phyloP scores from a whole-genome alignment of 306 rosid species.

The Trifolium subterraneum region DNA sequence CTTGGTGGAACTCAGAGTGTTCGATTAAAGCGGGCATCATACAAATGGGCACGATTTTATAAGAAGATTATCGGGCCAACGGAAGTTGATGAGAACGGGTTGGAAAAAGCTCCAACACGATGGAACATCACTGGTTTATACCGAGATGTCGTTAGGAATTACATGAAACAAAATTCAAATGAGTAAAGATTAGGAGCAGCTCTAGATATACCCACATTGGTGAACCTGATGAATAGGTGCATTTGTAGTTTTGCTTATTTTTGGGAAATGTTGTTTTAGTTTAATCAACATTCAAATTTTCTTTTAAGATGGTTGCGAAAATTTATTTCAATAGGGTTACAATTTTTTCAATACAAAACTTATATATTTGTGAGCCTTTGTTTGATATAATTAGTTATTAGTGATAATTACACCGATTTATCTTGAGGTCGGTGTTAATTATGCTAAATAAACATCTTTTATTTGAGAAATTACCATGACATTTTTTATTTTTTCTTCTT shows the following conservation, averaged over 20 bases:
- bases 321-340: neutral
- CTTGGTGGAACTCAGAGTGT: slow-evolving; percentile 62
- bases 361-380: neutral
- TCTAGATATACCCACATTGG: neutral
- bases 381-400: neutral
- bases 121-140: slow-evolving; percentile 50
- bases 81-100: slow-evolving; percentile 39
- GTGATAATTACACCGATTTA: neutral
- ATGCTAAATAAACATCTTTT: neutral
- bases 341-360: neutral
- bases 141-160: slow-evolving; percentile 39
- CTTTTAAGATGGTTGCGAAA: neutral
- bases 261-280: neutral
- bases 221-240: slow-evolving; percentile 8
- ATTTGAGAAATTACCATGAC: neutral
- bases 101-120: slow-evolving; percentile 53
- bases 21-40: slow-evolving; percentile 62
- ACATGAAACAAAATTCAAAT: slow-evolving; percentile 33
- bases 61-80: slow-evolving; percentile 44
- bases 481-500: slow-evolving; percentile 1
- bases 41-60: slow-evolving; percentile 55
- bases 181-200: slow-evolving; percentile 2
- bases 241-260: slow-evolving; percentile 3
- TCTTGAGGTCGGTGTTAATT: neutral
- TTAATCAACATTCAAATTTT: neutral